phyloP scores from a whole-genome alignment of 73 alveolate genomes.

The Tetrahymena malaccensis region DNA sequence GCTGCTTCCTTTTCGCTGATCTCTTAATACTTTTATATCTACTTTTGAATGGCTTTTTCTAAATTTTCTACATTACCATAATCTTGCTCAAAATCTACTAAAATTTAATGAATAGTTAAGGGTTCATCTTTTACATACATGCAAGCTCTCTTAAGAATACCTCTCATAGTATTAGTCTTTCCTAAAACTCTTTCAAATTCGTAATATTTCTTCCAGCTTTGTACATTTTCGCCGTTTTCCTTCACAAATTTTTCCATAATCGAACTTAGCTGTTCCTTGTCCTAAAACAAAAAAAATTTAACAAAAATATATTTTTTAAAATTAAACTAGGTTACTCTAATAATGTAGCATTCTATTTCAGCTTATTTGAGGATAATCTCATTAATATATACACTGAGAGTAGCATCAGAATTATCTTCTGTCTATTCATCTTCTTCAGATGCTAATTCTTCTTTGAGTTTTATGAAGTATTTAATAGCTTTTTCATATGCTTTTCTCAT shows the following conservation, averaged over 20 bases:
- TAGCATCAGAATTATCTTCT: not conserved
- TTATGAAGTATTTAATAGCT: not conserved
- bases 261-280: not conserved
- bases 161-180: not conserved
- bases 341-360: not conserved
- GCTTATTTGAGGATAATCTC: not conserved
- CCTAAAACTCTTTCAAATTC: not conserved
- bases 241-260: not conserved
- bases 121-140: slow-evolving; percentile 13
- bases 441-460: not conserved
- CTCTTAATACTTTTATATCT: slow-evolving; percentile 1
- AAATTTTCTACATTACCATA: slow-evolving; percentile 19
- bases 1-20: not conserved
- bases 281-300: not conserved
- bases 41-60: slow-evolving; percentile 7
- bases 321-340: not conserved
- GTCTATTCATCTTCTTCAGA: not conserved
- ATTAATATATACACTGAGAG: not conserved
- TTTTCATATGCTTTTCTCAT: not conserved
- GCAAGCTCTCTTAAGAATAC: slow-evolving; percentile 22
- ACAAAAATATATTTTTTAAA: not conserved
- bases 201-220: not conserved
- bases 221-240: not conserved
- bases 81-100: slow-evolving; percentile 5
- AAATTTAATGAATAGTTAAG: not conserved